Conservation (phyloP, 2,329 filamentous ascomycete species). For the Neopestalotiopsis rosae region DNA sequence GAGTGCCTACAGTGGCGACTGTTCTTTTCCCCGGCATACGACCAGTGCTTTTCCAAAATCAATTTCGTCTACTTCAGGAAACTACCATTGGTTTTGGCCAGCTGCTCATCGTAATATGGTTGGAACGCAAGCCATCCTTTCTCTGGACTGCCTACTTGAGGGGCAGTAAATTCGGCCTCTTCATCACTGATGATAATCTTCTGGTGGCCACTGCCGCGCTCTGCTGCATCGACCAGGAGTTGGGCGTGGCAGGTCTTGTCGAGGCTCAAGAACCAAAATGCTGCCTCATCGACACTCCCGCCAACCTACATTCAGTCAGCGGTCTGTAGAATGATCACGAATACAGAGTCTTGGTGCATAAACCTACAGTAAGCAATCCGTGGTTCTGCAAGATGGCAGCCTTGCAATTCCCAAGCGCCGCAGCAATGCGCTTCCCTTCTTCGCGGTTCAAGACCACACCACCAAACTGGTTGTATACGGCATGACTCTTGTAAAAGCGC, state of each 20-base stretch:
- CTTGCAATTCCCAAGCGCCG: slow-evolving; percentile 59
- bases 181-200: slow-evolving; percentile 36
- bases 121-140: slow-evolving; percentile 36
- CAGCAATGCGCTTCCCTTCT: slow-evolving; percentile 62
- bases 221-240: slow-evolving; percentile 63
- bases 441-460: slow-evolving; percentile 65
- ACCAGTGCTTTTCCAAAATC: too few relatives aligned
- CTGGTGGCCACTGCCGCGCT: slow-evolving; percentile 32
- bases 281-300: slow-evolving; percentile 67
- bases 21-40: too few relatives aligned
- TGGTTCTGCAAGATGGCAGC: slow-evolving; percentile 68
- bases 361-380: slow-evolving; percentile 59
- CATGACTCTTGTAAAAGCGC: slow-evolving; percentile 63
- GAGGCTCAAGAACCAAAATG: slow-evolving; percentile 65
- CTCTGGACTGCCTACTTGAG: slow-evolving; percentile 34
- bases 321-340: neutral
- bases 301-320: slow-evolving; percentile 39
- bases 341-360: neutral
- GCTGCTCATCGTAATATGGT: slow-evolving; percentile 22
- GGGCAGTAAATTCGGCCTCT: slow-evolving; percentile 31
- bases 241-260: slow-evolving; percentile 68
- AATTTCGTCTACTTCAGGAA: slow-evolving; percentile 6
- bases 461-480: slow-evolving; percentile 64
- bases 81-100: slow-evolving; percentile 17
- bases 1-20: too few relatives aligned